Base-by-base conservation (phyloP, 2,329 filamentous ascomycete species). In the Arthrobotrys musiformis region DNA sequence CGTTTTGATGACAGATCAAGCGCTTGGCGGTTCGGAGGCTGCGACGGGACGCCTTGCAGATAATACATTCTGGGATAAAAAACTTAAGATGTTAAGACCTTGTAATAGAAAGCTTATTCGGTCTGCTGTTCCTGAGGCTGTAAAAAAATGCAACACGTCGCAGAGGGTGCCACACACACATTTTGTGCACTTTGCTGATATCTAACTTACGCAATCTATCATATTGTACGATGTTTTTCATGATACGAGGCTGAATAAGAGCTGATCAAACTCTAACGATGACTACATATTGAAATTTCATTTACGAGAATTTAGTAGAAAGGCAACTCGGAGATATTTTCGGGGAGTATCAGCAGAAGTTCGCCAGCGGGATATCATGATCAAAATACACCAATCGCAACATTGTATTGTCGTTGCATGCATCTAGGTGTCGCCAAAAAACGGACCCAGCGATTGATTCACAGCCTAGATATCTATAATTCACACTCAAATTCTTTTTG, bases 61-160 rank as follows among this genome's bases (percentile, higher is more conserved):
- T 70, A 44, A 44, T 6, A 19, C 44, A 37, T 48, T 58, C 64
- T 46, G 50, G 22, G 52, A 28, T 58, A 48, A 28, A n/a, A n/a
- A n/a, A n/a, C n/a, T n/a, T n/a, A n/a, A n/a, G n/a, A n/a, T n/a
- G 19, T 68, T 33, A 56, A 48, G 58, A 62, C 66, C 66, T 62
- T 50, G 66, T 44, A 28, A 50, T 2, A 40, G 46, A 70, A 70
- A 70, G 66, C 66, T 70, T 70, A 61, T 70, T 42, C 54, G 8
- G 17, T 62, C 24, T 56, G 22, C 28, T 52, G 42, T 61, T 70
- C 66, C 52, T 70, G 66, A 70, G 66, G 66, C 66, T 70, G 54
- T 26, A 30, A 61, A 42, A 69, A 70, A 70, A 61, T 70, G 42
- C 52, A 70, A 70, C 66, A 42, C 8, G 9, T 30, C 26, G 33